Conservation (phyloP, 2,329 filamentous ascomycete genomes). For the Myriosclerotinia duriaeana region DNA sequence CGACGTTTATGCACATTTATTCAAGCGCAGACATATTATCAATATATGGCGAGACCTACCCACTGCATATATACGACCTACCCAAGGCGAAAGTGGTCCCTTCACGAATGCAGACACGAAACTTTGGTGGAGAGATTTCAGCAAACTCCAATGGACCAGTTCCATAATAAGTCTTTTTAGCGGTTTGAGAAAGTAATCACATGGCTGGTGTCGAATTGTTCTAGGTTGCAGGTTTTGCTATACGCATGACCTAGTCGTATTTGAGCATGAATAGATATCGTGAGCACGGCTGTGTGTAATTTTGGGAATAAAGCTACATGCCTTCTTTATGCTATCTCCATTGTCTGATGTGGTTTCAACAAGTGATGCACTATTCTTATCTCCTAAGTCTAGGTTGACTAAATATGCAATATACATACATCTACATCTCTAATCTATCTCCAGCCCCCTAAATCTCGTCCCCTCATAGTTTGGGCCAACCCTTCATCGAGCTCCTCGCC, state of each 20-base stretch:
- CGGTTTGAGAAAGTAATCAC: background rate
- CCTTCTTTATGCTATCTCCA: background rate
- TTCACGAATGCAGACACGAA: background rate
- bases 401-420: background rate
- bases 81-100: background rate
- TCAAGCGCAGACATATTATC: background rate
- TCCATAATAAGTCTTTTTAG: background rate
- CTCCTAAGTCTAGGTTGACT: background rate
- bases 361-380: conserved; percentile 1
- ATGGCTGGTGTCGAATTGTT: conserved; percentile 8
- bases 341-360: background rate
- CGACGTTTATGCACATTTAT: background rate
- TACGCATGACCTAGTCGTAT: background rate
- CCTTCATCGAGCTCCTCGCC: conserved; percentile 28
- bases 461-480: conserved; percentile 31
- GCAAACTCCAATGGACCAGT: background rate
- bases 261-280: conserved; percentile 11
- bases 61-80: background rate
- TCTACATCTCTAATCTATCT: background rate
- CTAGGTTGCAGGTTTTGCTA: conserved; percentile 5
- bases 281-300: conserved; percentile 4
- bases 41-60: background rate
- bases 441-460: background rate
- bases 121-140: background rate
- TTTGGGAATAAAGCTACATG: conserved; percentile 3